Base-by-base conservation (phyloP, 1,139 yeast genomes). In the Waltiozyma sp. region DNA sequence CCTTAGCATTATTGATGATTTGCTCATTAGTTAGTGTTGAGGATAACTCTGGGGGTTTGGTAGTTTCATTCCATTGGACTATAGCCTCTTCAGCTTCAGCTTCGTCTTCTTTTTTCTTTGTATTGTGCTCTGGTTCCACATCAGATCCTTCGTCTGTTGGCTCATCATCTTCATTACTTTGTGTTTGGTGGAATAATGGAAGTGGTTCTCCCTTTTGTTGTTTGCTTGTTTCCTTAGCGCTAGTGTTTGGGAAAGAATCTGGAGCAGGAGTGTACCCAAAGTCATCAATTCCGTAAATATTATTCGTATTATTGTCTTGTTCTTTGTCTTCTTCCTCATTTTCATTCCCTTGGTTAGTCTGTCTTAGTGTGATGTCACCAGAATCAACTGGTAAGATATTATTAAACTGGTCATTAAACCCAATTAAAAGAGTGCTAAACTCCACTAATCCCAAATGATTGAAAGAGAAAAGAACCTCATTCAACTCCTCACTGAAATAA, bases 391-490 rank as follows among this genome's bases (percentile, higher is more conserved):
- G n/a, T 31, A 37, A 26, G 26, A 28, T 21, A 37, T 28, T 42
- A 43, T n/a, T 43, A 18, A 23, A 41, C 37, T 13, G n/a, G 28
- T 36, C 38, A 43, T 40, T 43, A 38, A 11, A 24, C 18, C 13
- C 43, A 28, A 18, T 48, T 47, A n/a, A 46, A 40, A 31, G 41
- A 45, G 21, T 41, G 38, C 19, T 51, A 59, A 38, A 59, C 55
- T 40, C 63, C 69, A 1, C 81, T 75, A 3, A 75, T 68, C 52
- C 73, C 77, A 16, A 72, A 65, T 48, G 67, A 68, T 47, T 70
- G 69, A 2, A 72, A 59, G 3, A 50, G 48, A 2, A 65, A 51
- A 43, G 61, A 55, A 14, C 19, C 60, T 53, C 41, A 59, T 62
- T 28, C 52, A 54, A 21, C 60, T 51, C 49, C 73, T 75, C 55